A percentile compares a stretch with the other conserved stretches of the same genome.
phyloP scores from a whole-genome alignment of 73 alveolate species.

The Paramecium pentaurelia region DNA sequence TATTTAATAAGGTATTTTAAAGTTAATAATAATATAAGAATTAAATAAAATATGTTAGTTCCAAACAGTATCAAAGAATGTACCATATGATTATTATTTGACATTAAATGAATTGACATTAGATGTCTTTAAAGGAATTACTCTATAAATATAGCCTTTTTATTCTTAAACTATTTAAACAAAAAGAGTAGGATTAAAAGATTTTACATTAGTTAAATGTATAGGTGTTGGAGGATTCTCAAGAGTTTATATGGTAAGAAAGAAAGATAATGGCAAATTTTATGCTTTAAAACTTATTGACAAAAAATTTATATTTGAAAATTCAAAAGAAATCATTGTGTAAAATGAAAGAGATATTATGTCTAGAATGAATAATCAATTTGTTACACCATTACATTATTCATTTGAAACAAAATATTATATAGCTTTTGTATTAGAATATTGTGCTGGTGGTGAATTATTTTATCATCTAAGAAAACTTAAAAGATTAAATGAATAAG shows the following conservation, averaged over 20 bases:
- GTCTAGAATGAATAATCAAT: slow-evolving; percentile 65
- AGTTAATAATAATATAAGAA: not conserved
- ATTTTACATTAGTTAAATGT: slow-evolving; percentile 64
- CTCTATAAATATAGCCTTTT: not conserved
- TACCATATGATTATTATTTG: slow-evolving; percentile 13
- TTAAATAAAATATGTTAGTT: slow-evolving; percentile 14
- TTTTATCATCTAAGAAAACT: slow-evolving; percentile 74
- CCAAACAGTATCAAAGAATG: slow-evolving; percentile 2
- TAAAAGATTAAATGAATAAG: slow-evolving; percentile 65
- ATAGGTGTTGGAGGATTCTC: slow-evolving; percentile 90
- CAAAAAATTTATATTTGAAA: slow-evolving; percentile 68
- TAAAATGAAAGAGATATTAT: slow-evolving; percentile 67
- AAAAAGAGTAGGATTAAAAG: slow-evolving; percentile 23
- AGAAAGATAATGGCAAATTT: slow-evolving; percentile 79
- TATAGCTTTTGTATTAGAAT: slow-evolving; percentile 74
- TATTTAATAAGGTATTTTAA: not conserved
- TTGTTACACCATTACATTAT: slow-evolving; percentile 71
- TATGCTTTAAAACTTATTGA: slow-evolving; percentile 77
- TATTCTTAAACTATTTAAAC: not conserved
- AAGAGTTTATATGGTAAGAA: slow-evolving; percentile 73
- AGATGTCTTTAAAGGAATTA: not conserved
- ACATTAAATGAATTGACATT: not conserved
- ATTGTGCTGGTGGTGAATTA: slow-evolving; percentile 89
- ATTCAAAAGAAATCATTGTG: slow-evolving; percentile 62
- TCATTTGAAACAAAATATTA: slow-evolving; percentile 72